phyloP scores from a whole-genome alignment of 2,329 filamentous ascomycete species.

The Monilinia laxa region DNA sequence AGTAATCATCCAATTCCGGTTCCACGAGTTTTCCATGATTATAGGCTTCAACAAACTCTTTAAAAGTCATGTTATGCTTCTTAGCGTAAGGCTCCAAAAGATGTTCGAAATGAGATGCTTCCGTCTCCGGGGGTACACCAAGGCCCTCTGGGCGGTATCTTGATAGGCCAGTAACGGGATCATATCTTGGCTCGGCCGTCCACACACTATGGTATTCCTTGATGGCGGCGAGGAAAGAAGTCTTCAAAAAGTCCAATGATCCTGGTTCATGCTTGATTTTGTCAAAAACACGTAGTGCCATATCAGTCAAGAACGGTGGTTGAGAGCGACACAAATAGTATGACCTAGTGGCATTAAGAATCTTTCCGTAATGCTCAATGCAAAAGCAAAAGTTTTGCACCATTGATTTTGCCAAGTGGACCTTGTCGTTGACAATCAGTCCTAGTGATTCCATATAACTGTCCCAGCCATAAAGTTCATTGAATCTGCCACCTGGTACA shows the following conservation, averaged over 20 bases:
- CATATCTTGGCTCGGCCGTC: constrained; percentile 46
- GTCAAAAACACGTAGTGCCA: constrained; percentile 91
- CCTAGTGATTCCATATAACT: constrained; percentile 98
- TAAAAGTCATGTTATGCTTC: constrained; percentile 74
- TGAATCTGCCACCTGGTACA: constrained; percentile 96
- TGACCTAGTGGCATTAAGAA: constrained; percentile 91
- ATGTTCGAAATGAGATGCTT: constrained; percentile 55
- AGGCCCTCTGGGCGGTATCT: constrained; percentile 53
- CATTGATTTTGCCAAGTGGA: constrained; percentile 90
- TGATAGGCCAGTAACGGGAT: constrained; percentile 51
- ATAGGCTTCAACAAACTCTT: constrained; percentile 86
- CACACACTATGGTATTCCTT: constrained; percentile 58
- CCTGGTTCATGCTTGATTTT: constrained; percentile 72
- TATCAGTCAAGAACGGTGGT: constrained; percentile 95
- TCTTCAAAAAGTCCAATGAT: constrained; percentile 75
- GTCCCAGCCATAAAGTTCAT: constrained; percentile 98
- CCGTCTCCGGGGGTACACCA: constrained; percentile 57
- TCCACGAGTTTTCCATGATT: constrained; percentile 75
- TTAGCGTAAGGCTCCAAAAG: constrained; percentile 39
- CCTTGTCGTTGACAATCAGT: constrained; percentile 78
- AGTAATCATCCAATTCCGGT: constrained; percentile 91
- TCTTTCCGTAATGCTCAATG: constrained; percentile 97
- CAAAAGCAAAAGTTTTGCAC: constrained; percentile 96
- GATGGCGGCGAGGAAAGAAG: constrained; percentile 83
- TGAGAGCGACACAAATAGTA: constrained; percentile 96